Base-by-base conservation (phyloP, 2,329 filamentous ascomycete genomes). In the Diplodia intermedia region DNA sequence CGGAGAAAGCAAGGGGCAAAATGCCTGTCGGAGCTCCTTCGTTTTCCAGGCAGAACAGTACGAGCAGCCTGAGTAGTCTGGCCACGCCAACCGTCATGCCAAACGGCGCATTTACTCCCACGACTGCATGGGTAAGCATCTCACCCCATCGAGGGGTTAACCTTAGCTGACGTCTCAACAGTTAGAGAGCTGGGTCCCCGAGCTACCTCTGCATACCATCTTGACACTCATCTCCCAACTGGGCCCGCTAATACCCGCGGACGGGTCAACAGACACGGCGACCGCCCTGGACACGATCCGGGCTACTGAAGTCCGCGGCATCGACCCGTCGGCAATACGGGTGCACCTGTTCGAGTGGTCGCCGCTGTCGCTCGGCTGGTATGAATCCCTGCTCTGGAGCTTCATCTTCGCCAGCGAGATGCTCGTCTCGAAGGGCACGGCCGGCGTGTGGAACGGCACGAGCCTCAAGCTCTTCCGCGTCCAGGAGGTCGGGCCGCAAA, bases 331-430 rank as follows among this genome's bases (percentile, higher is more conserved):
- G 1, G 85, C 90, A 0, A 86, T 92, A 65, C 87, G 91, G 38
- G 90, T 95, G 18, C 94, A 97, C 76, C 90, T 92, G 15, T 98
- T 98, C 75, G 93, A 97, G 80, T 98, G 94, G 94, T 94, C 93
- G 3, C 90, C 92, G 0, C 83, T 97, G 40, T 91, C 92, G 0
- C 84, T 98, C 62, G 94, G 94, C 60, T 98, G 95, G 95, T 97
- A 98, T 78, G 93, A 97, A 79, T 94, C 92, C 5, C 84, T 98
- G 14, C 84, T 99, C 11, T 99, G 95, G 95, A 90, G 93, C 18
- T 92, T 97, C 73, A 89, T 97, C 65, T 98, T 97, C 77, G 89
- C 91, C 33, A 90, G 89, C 73, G 95, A 99, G 81, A 92, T 97
- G 89, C 89, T 93, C 68, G 88, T 94, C 33, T 88, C 90, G 0